These are phyloP conservation scores for Tetracladium marchalianum DNA, from an alignment of 495 filamentous ascomycete species.

Conservation along the genomic window DNA sequence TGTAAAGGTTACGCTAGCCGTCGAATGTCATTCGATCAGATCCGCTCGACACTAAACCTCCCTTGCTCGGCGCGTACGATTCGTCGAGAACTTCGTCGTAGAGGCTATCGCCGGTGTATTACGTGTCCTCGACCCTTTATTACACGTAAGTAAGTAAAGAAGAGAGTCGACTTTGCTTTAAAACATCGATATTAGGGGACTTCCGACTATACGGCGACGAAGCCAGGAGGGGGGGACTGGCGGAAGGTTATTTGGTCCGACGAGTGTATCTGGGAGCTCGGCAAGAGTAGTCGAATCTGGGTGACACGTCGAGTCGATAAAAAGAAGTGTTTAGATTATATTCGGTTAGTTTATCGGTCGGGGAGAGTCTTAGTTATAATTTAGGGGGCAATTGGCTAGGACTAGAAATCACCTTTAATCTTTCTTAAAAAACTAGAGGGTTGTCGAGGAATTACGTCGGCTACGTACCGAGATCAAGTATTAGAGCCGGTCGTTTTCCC, in stretches of 20 bases:
- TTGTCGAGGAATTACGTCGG: not conserved
- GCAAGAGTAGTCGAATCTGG: too few species aligned
- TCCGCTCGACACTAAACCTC: too few species aligned
- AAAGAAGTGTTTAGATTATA: too few species aligned
- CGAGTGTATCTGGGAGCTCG: too few species aligned
- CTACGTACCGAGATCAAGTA: not conserved
- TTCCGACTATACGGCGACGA: not conserved
- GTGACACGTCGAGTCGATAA: too few species aligned
- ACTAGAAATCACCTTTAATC: constrained; percentile 7
- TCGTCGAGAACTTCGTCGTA: not conserved
- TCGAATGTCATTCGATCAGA: too few species aligned
- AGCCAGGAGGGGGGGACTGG: constrained; percentile 3
- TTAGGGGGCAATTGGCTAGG: constrained; percentile 9
- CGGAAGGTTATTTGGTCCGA: too few species aligned
- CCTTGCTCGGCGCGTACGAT: not conserved
- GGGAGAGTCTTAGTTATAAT: constrained; percentile 8
- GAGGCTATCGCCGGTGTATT: constrained; percentile 6
- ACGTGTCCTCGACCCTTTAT: constrained; percentile 2
- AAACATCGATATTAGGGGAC: not conserved
- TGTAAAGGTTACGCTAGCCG: too few species aligned
- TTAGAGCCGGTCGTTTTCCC: constrained; percentile 1
- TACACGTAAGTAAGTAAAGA: constrained; percentile 1
- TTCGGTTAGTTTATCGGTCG: constrained; percentile 1
- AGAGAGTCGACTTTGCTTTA: not conserved
- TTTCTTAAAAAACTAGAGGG: constrained; percentile 3